Evolutionary conservation across 1,284 basidiomycete genomes (phyloP).

Genomic region (Cutaneotrichosporon sp.): DNA sequence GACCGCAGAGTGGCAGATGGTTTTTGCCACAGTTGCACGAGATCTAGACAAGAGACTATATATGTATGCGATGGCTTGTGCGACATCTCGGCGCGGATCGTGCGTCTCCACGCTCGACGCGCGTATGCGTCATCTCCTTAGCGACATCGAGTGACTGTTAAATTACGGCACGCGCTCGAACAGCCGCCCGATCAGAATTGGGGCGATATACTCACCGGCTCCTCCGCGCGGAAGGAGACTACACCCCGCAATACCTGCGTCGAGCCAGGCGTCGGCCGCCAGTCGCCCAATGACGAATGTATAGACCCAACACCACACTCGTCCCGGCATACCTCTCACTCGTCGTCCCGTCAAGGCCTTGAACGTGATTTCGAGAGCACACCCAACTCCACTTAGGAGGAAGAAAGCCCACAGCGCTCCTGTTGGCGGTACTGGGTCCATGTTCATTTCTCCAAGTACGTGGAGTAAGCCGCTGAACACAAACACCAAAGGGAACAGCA

Average conservation of each 20-base stretch:
- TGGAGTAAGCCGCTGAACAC: conserved; percentile 46
- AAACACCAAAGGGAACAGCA: conserved; percentile 42
- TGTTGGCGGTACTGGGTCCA: conserved; percentile 40
- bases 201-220: conserved; percentile 13
- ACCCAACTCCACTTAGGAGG: conserved; percentile 39
- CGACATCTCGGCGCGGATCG: no score
- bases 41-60: no score
- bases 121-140: no score
- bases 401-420: conserved; percentile 40
- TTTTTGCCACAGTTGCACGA: no score
- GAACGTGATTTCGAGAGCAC: conserved; percentile 23
- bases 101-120: no score
- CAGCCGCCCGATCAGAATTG: not conserved
- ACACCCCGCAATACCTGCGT: conserved; percentile 23
- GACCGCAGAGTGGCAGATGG: no score
- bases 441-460: conserved; percentile 42
- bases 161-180: conserved; percentile 7
- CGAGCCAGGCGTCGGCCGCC: conserved; percentile 38
- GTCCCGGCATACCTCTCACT: conserved; percentile 42
- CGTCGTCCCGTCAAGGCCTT: conserved; percentile 31
- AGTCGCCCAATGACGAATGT: conserved; percentile 35
- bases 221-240: conserved; percentile 9
- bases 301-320: conserved; percentile 35
- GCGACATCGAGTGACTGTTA: no score
- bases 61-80: no score